These are phyloP conservation scores for Magnaporthiopsis rhizophila DNA, from an alignment of 2,329 filamentous ascomycete genomes.

Conservation along the genomic window DNA sequence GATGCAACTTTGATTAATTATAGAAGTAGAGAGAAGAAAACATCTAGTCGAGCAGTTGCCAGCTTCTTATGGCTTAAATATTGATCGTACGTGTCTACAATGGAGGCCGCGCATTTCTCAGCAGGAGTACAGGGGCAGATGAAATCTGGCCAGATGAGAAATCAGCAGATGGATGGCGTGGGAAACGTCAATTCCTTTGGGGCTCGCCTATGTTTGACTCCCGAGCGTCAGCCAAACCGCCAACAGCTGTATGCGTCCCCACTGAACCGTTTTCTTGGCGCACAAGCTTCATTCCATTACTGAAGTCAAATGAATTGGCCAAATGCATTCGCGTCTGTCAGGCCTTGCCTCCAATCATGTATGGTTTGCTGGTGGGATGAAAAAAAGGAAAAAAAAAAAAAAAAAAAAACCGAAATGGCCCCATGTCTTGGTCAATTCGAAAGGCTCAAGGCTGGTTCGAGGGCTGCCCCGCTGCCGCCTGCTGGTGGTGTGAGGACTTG, in stretches of 20 bases:
- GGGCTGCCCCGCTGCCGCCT: neutral
- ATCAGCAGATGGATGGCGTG: conserved; percentile 8
- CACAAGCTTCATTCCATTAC: neutral
- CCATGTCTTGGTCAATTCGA: neutral
- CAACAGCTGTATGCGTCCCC: neutral
- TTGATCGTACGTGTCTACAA: neutral
- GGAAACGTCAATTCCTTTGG: neutral
- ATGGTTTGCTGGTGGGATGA: neutral
- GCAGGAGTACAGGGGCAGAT: neutral
- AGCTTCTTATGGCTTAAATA: neutral
- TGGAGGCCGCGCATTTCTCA: neutral
- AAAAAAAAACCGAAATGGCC: neutral
- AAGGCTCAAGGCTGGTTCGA: neutral
- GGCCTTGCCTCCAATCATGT: neutral
- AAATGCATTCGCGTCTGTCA: neutral
- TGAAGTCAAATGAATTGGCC: neutral
- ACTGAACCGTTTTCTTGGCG: neutral
- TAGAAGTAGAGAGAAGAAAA: neutral
- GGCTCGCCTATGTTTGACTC: conserved; percentile 2
- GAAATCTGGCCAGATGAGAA: conserved; percentile 7
- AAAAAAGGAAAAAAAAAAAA: too few species aligned
- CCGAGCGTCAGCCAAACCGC: neutral
- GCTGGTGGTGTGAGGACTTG: neutral
- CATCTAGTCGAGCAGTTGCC: neutral
- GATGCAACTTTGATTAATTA: neutral